Percentiles rank a stretch among this genome's conserved stretches.
Evolutionary conservation across 2,329 filamentous ascomycete genomes (phyloP).

Genomic region (Cercospora canescens): DNA sequence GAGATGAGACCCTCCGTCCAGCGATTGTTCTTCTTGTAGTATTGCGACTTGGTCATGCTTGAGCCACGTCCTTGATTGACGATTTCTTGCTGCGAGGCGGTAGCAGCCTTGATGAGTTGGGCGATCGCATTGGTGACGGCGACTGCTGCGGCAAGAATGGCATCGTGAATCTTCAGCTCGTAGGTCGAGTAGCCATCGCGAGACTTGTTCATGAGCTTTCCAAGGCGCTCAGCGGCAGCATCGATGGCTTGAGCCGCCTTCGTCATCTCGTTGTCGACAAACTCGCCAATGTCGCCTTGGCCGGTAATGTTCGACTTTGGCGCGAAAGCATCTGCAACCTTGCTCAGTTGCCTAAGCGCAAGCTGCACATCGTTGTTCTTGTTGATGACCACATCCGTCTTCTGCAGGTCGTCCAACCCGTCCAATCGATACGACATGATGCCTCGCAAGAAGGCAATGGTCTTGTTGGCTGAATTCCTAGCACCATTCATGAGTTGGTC

Average conservation of each 20-base stretch:
- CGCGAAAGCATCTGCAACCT: constrained; percentile 87
- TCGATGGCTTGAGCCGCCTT: constrained; percentile 96
- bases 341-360: constrained; percentile 89
- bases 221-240: constrained; percentile 82
- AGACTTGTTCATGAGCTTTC: constrained; percentile 95
- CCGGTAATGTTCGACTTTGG: constrained; percentile 82
- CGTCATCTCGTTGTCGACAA: constrained; percentile 87
- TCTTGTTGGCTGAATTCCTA: constrained; percentile 79
- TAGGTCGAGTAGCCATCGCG: constrained; percentile 93
- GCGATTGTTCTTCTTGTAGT: constrained; percentile 99
- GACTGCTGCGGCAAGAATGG: constrained; percentile 87
- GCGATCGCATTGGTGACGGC: constrained; percentile 94
- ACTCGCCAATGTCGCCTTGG: constrained; percentile 83
- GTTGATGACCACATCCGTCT: constrained; percentile 96
- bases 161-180: constrained; percentile 93
- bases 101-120: constrained; percentile 91
- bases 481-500: constrained; percentile 82
- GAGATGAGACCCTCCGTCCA: constrained; percentile 99
- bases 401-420: constrained; percentile 84
- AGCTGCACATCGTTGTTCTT: constrained; percentile 96
- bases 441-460: constrained; percentile 91
- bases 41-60: constrained; percentile 72
- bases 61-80: constrained; percentile 89
- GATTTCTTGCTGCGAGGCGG: constrained; percentile 91
- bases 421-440: constrained; percentile 93